These are phyloP conservation scores for Geranium brycei DNA, from an alignment of 345 rosid species.

Conservation along the genomic window DNA sequence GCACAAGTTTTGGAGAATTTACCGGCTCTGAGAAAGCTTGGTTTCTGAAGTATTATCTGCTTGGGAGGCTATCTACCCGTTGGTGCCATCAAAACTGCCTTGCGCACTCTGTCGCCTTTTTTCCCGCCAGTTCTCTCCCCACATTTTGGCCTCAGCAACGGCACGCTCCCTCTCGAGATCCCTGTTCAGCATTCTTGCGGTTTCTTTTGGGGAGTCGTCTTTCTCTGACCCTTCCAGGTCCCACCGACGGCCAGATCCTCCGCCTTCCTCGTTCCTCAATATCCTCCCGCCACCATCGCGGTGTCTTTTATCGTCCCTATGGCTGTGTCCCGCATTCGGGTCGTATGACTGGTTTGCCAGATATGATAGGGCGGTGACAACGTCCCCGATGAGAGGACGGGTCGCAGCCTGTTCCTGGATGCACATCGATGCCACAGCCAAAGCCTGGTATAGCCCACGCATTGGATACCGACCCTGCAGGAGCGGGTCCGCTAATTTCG, in stretches of 20 bases:
- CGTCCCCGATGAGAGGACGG: slow-evolving; percentile 83
- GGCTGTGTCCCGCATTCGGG: slow-evolving; percentile 24
- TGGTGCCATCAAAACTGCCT: slow-evolving; percentile 41
- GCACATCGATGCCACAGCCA: slow-evolving; percentile 97
- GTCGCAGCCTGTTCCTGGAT: slow-evolving; percentile 89
- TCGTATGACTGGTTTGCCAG: slow-evolving; percentile 75
- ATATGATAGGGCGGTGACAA: slow-evolving; percentile 85
- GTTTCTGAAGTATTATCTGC: neutral
- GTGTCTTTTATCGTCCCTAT: slow-evolving; percentile 39
- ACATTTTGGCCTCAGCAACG: slow-evolving; percentile 94
- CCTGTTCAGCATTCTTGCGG: slow-evolving; percentile 46
- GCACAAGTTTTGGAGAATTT: too few relatives aligned
- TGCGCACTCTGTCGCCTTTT: slow-evolving; percentile 64
- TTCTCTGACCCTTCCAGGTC: slow-evolving; percentile 75
- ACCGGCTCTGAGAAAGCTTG: neutral
- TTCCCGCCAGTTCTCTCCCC: slow-evolving; percentile 94
- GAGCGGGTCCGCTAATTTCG: slow-evolving; percentile 67
- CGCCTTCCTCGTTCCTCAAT: slow-evolving; percentile 55
- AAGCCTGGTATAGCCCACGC: slow-evolving; percentile 82
- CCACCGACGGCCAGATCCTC: slow-evolving; percentile 59
- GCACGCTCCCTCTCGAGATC: slow-evolving; percentile 81
- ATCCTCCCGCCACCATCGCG: slow-evolving; percentile 52
- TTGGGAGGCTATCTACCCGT: slow-evolving; percentile 6
- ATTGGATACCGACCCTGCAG: slow-evolving; percentile 68
- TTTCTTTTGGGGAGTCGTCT: slow-evolving; percentile 82